These are phyloP conservation scores for Candida tallmaniae DNA, from an alignment of 805 yeast genomes.

Conservation along the genomic window DNA sequence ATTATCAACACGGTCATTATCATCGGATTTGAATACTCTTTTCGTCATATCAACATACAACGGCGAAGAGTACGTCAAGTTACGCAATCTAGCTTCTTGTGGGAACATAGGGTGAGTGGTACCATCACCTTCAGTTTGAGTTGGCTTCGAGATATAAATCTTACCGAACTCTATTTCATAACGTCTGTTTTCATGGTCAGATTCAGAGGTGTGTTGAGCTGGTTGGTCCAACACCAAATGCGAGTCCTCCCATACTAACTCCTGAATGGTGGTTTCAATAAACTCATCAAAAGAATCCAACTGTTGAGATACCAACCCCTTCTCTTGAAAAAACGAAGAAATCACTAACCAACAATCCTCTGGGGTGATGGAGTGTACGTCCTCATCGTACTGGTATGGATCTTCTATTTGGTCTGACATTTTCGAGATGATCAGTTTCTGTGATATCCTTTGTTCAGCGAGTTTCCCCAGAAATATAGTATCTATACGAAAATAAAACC, in stretches of 20 bases:
- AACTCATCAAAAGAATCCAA: constrained; percentile 97
- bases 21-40: constrained; percentile 78
- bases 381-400: constrained; percentile 67
- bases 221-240: constrained; percentile 94
- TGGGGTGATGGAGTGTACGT: constrained; percentile 67
- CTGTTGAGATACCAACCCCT: constrained; percentile 97
- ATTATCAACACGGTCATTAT: constrained; percentile 44
- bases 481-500: too few species aligned
- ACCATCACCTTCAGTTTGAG: constrained; percentile 99
- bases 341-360: constrained; percentile 99
- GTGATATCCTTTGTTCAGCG: too few species aligned
- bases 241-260: constrained; percentile 92
- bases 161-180: constrained; percentile 98
- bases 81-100: constrained; percentile 95
- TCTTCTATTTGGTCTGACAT: constrained; percentile 32
- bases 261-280: constrained; percentile 94
- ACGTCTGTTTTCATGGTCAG: constrained; percentile 84
- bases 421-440: too few species aligned
- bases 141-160: constrained; percentile 92
- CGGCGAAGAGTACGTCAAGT: constrained; percentile 94
- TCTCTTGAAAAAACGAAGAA: constrained; percentile 91
- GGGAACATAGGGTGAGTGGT: constrained; percentile 99
- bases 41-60: constrained; percentile 94
- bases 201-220: constrained; percentile 92
- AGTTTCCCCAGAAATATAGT: too few species aligned